phyloP scores from a whole-genome alignment of 345 rosid genomes.

The Aurinia saxatilis region DNA sequence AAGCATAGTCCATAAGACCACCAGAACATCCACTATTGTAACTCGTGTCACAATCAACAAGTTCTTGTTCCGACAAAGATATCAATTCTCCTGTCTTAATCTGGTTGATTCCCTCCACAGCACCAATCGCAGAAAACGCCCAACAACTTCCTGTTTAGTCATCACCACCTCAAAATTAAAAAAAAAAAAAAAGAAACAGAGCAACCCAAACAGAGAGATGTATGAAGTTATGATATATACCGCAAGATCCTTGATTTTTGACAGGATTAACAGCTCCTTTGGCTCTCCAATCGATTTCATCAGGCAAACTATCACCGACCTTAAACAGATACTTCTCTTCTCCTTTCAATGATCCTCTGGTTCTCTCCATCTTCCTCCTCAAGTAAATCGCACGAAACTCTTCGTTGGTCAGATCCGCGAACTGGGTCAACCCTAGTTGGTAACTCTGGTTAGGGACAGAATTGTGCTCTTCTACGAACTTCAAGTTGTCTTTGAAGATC shows the following conservation, averaged over 20 bases:
- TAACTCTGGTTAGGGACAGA: slow-evolving; percentile 28
- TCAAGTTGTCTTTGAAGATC: slow-evolving; percentile 53
- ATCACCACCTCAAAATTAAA: neutral
- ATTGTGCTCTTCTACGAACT: slow-evolving; percentile 43
- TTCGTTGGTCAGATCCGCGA: slow-evolving; percentile 56
- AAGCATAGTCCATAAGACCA: slow-evolving; percentile 76
- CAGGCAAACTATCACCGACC: slow-evolving; percentile 34
- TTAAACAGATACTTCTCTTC: slow-evolving; percentile 25
- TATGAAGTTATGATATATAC: slow-evolving; percentile 8
- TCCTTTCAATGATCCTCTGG: neutral
- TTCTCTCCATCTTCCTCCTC: slow-evolving; percentile 18
- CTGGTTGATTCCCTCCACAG: slow-evolving; percentile 73
- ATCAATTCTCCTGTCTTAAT: slow-evolving; percentile 62
- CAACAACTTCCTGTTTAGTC: slow-evolving; percentile 63
- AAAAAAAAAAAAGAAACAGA: neutral
- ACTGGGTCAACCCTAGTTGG: slow-evolving; percentile 44
- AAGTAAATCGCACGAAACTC: slow-evolving; percentile 39
- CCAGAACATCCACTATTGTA: slow-evolving; percentile 68
- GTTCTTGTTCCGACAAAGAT: slow-evolving; percentile 62
- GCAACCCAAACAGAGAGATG: too few relatives aligned
- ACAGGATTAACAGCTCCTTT: slow-evolving; percentile 37
- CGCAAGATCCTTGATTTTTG: slow-evolving; percentile 47
- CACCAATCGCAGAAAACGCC: slow-evolving; percentile 75
- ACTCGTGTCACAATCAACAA: slow-evolving; percentile 61
- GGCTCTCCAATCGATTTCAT: slow-evolving; percentile 39